These are phyloP conservation scores for Aspergillus japonicus DNA, from an alignment of 2,329 filamentous ascomycete species.

Conservation along the genomic window DNA sequence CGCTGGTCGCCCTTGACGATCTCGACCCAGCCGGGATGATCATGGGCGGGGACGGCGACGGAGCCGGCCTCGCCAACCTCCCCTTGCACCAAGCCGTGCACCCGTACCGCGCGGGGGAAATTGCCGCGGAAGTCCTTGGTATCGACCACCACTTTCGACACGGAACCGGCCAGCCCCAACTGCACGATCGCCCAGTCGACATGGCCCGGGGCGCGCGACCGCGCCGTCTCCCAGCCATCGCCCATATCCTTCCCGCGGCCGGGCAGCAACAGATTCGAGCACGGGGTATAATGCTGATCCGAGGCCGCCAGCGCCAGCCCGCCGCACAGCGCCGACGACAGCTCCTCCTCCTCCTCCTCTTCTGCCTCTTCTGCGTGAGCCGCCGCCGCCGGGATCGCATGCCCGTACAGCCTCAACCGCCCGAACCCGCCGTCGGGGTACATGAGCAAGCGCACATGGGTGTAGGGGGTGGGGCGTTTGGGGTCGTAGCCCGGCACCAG, in stretches of 20 bases:
- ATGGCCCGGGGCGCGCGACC: slow-evolving; percentile 40
- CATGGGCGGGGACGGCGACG: slow-evolving; percentile 36
- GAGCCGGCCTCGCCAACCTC: slow-evolving; percentile 15
- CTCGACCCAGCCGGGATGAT: slow-evolving; percentile 39
- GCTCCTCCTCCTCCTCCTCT: slow-evolving; percentile 33
- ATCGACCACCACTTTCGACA: slow-evolving; percentile 42
- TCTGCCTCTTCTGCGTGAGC: no score
- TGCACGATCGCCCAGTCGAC: slow-evolving; percentile 45
- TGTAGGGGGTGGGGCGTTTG: slow-evolving; percentile 36
- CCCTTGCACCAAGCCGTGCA: slow-evolving; percentile 34
- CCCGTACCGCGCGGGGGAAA: slow-evolving; percentile 42
- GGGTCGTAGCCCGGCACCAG: slow-evolving; percentile 27
- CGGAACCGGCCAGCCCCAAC: slow-evolving; percentile 40
- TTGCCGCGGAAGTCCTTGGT: slow-evolving; percentile 49
- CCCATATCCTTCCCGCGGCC: slow-evolving; percentile 48
- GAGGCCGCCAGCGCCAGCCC: slow-evolving; percentile 42
- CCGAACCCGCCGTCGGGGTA: slow-evolving; percentile 49
- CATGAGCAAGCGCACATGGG: slow-evolving; percentile 46
- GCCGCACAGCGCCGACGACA: slow-evolving; percentile 42
- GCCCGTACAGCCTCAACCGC: slow-evolving; percentile 43
- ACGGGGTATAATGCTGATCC: slow-evolving; percentile 44
- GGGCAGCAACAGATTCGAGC: slow-evolving; percentile 42
- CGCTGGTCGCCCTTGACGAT: slow-evolving; percentile 37
- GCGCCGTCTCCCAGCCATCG: slow-evolving; percentile 46
- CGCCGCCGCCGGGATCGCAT: slow-evolving; percentile 37